Evolutionary conservation across 192 early-diverging fungal genomes (phyloP).

Genomic region (Mortierella alpina): DNA sequence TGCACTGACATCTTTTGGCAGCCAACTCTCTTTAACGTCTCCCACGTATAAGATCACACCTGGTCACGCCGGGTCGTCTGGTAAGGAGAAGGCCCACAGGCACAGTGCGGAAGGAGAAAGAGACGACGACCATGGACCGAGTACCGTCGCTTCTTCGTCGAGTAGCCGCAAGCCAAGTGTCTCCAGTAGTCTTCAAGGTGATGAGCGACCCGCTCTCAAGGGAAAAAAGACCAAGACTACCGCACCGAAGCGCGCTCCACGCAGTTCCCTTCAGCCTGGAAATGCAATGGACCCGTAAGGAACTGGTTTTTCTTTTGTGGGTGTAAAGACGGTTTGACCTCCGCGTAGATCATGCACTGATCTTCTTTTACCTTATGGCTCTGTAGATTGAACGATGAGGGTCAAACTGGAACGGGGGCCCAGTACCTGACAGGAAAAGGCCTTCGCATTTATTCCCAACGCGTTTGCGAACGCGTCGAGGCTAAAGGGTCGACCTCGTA

Average conservation of each 20-base stretch:
- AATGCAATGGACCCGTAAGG: constrained; percentile 24
- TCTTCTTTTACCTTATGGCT: not conserved
- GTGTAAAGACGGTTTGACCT: not conserved
- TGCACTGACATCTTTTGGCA: not conserved
- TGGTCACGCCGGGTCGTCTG: not conserved
- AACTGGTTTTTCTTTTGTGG: not conserved
- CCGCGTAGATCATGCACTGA: not conserved
- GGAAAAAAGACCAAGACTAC: constrained; percentile 3
- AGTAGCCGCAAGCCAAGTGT: constrained; percentile 29
- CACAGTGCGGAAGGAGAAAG: not conserved
- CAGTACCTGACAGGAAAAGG: constrained; percentile 48
- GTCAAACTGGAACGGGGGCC: not conserved
- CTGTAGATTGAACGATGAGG: constrained; percentile 28
- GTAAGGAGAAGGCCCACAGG: not conserved
- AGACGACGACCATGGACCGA: not conserved
- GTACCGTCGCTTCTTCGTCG: constrained; percentile 4
- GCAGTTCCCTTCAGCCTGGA: not conserved
- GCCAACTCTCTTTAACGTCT: not conserved
- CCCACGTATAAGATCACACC: not conserved
- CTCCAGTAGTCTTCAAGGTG: constrained; percentile 5
- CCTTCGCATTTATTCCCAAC: constrained; percentile 68
- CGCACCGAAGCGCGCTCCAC: constrained; percentile 10
- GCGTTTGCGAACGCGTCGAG: constrained; percentile 71
- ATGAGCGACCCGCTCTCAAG: not conserved
- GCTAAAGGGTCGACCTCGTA: constrained; percentile 69